Base-by-base conservation (phyloP, 2,329 filamentous ascomycete species). In the Blastomyces silverae region DNA sequence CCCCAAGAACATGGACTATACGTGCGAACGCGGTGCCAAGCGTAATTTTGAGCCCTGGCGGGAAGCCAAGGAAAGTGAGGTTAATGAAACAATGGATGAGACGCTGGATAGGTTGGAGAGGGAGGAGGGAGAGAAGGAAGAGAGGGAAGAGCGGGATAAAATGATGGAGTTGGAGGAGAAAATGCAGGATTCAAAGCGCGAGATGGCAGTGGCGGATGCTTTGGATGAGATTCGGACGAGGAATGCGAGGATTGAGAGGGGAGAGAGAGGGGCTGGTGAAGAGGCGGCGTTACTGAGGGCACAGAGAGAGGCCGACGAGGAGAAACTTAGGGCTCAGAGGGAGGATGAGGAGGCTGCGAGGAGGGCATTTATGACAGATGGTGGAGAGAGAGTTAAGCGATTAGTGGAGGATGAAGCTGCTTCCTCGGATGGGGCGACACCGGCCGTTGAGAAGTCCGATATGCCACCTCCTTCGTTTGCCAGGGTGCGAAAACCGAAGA, bases 151-250 rank as follows among this genome's bases (percentile, higher is more conserved):
- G 76, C 84, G 87, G 69, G 92, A 97, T 76, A 91, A 91, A 28
- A 99, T 99, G 95, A 89, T 89, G 65, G 92, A 97, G 74, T 79
- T 99, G 58, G 94, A 99, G 79, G 88, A 89, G 68, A 97, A 97
- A 80, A 96, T 93, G 64, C 80, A 89, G 28, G 94, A 99, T 75
- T 92, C 92, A 0, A 92, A 94, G 80, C 84, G 89, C 52, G 94
- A 99, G 78, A 99, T 99, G 92, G 91, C 90, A 22, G 91, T 97
- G 56, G 94, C 94, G 1, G 94, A 99, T 80, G 93, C 92, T 8
- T 79, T 99, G 64, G 94, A 99, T 76, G 92, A 97, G 79, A 97
- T 99, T 65, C 83, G 93, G 64, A 93, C 90, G 62, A 82, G 93
- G 68, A 99, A 99, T 78, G 94, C 94, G 8, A 83, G 92, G 68